Percentiles rank a stretch among this genome's conserved stretches.
These are phyloP conservation scores for Metschnikowia shivogae DNA, from an alignment of 805 yeast genomes.

Conservation along the genomic window DNA sequence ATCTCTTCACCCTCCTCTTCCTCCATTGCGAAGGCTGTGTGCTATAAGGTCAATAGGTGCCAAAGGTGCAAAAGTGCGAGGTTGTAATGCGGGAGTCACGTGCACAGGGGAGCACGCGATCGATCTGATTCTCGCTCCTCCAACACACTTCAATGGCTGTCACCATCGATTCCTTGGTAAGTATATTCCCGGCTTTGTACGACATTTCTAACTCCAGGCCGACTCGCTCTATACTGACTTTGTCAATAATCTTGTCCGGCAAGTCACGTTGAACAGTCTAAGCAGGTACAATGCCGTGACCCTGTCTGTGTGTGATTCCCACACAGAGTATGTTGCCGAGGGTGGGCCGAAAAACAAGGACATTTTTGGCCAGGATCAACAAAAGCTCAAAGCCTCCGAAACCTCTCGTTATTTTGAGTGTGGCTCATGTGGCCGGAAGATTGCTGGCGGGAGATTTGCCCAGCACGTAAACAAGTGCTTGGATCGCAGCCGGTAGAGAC, in stretches of 20 bases:
- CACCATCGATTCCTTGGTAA: slow-evolving; percentile 15
- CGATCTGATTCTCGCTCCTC: background rate
- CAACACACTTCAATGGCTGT: slow-evolving; percentile 6
- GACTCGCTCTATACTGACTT: slow-evolving; percentile 35
- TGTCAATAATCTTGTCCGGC: slow-evolving; percentile 29
- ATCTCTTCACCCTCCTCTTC: slow-evolving; percentile 32
- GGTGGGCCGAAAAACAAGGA: slow-evolving; percentile 25
- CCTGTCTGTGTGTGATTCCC: slow-evolving; percentile 1
- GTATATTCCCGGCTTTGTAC: slow-evolving; percentile 1
- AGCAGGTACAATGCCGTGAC: slow-evolving; percentile 6
- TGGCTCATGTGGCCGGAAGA: slow-evolving; percentile 75
- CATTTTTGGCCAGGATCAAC: slow-evolving; percentile 49
- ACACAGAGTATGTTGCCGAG: background rate
- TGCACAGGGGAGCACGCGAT: slow-evolving; percentile 1
- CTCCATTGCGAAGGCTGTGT: slow-evolving; percentile 5
- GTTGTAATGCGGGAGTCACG: background rate
- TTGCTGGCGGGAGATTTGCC: slow-evolving; percentile 90
- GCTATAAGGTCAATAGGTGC: too few species aligned
- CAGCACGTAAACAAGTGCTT: slow-evolving; percentile 89
- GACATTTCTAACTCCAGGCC: slow-evolving; percentile 24
- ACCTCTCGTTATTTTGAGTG: slow-evolving; percentile 66
- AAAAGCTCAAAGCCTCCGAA: slow-evolving; percentile 41
- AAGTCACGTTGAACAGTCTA: slow-evolving; percentile 17
- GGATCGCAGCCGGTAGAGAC: slow-evolving; percentile 51
- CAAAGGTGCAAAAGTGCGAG: too few species aligned